These are phyloP conservation scores for Danielia reshetovae DNA, from an alignment of 805 yeast genomes.

Conservation along the genomic window DNA sequence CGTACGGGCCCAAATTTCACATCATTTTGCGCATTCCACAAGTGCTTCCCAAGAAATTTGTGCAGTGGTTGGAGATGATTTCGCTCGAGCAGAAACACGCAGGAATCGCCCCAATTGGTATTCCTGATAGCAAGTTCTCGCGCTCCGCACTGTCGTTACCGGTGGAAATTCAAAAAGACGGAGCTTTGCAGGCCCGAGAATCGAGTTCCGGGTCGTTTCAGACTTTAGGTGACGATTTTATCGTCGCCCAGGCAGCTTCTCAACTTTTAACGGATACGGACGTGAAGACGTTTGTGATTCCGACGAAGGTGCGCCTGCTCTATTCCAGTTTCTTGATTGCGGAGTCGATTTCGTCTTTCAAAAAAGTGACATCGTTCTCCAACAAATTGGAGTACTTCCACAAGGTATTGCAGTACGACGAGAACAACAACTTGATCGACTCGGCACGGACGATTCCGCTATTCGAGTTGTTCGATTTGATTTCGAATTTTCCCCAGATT, in stretches of 20 bases:
- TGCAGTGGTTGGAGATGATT: slow-evolving; percentile 26
- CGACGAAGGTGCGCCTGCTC: slow-evolving; percentile 29
- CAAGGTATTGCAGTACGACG: slow-evolving; percentile 40
- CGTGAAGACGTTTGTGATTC: slow-evolving; percentile 36
- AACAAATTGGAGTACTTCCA: slow-evolving; percentile 45
- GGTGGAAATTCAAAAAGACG: background rate
- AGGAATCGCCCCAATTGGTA: slow-evolving; percentile 37
- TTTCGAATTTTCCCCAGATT: slow-evolving; percentile 1
- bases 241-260: slow-evolving; percentile 33
- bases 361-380: slow-evolving; percentile 33
- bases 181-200: background rate
- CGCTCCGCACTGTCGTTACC: slow-evolving; percentile 12
- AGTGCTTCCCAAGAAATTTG: slow-evolving; percentile 41
- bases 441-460: slow-evolving; percentile 31
- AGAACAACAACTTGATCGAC: slow-evolving; percentile 25
- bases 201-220: background rate
- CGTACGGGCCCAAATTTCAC: slow-evolving; percentile 40
- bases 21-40: slow-evolving; percentile 54
- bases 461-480: slow-evolving; percentile 26
- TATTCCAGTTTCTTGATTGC: slow-evolving; percentile 18
- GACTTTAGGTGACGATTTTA: slow-evolving; percentile 19
- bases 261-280: slow-evolving; percentile 29
- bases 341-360: slow-evolving; percentile 40
- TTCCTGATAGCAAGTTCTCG: slow-evolving; percentile 28
- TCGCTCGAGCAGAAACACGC: slow-evolving; percentile 26